Conservation (phyloP, 345 rosid species). For the Dipteronia dyeriana region DNA sequence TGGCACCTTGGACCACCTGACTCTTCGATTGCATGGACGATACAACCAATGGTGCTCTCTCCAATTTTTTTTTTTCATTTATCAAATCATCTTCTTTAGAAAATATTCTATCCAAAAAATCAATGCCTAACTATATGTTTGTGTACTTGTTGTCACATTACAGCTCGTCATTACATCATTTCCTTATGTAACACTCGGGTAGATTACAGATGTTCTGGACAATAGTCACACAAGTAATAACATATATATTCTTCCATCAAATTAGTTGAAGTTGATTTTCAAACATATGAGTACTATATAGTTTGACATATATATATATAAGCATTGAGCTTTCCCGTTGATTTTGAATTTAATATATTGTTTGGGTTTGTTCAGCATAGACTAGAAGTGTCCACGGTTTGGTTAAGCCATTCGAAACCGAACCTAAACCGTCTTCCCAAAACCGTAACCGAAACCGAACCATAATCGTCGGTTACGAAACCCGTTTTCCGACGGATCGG, state of each 20-base stretch:
- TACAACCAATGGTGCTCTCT: conserved; percentile 28
- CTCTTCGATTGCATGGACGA: conserved; percentile 42
- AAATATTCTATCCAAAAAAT: not conserved
- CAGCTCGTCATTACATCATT: conserved; percentile 31
- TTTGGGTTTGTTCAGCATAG: too few relatives aligned
- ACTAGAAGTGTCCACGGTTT: too few relatives aligned
- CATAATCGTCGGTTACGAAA: too few relatives aligned
- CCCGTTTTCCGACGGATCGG: too few relatives aligned
- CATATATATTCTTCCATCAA: not conserved
- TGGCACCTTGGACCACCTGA: conserved; percentile 30
- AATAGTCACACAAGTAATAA: conserved; percentile 53
- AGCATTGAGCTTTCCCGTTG: not conserved
- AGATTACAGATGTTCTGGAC: conserved; percentile 55
- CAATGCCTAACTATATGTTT: too few relatives aligned
- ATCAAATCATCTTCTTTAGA: not conserved
- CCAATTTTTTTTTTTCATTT: not conserved
- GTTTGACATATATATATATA: too few relatives aligned
- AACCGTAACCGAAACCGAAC: too few relatives aligned
- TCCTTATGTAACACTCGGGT: conserved; percentile 53
- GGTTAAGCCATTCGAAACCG: too few relatives aligned
- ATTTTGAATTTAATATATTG: not conserved
- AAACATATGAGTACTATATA: not conserved
- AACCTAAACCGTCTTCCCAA: too few relatives aligned
- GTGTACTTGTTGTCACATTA: too few relatives aligned
- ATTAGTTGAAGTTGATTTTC: not conserved